Evolutionary conservation across 1,284 basidiomycete species (phyloP), one percentile per base, ranked within the genome.

Genomic region (Cutaneotrichosporon cyanovorans): DNA sequence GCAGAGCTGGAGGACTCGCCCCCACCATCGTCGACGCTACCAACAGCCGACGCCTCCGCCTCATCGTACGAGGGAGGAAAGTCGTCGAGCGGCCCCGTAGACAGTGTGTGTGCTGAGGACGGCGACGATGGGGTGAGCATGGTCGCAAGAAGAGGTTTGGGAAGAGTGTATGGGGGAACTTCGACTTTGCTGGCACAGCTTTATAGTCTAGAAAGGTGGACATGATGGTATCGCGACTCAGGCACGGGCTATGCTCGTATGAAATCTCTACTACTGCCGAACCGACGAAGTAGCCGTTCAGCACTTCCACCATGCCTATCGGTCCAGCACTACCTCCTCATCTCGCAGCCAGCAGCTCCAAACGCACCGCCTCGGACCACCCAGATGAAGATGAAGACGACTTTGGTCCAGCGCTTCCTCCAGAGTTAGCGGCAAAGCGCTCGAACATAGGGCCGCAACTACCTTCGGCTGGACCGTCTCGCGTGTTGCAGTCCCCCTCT

Each of bases 381-480:
- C 37, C 37, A 7, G 40, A 45, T 38, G 80, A 82, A 39, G 79
- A 80, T 44, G 83, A 83, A 39, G 82, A 83, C 45, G 84, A 83
- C 50, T 78, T 85, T 51, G 88, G 87, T 3, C 89, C 89, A 4
- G 60, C 62, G 7, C 60, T 68, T 5, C 68, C 68, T 30, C 66
- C 66, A 4, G 56, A 66, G 30, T 47, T 67, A 11, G 54, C 52
- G 6, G 62, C 66, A n/a, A 25, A 53, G 45, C 42, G 53, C 45
- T 36, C 16, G 33, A 47, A 8, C 23, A 38, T 4, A 31, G 37
- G 18, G 5, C 28, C 30, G 23, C 20, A 16, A 23, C 19, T 14
- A 14, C 46, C 51, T 9, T 42, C 53, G 4, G 22, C 36, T 5
- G 38, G 45, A 14, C 45, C 45, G 7, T 33, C 45, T 16, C 30